These are phyloP conservation scores for Naganishia friedmannii DNA, from an alignment of 768 basidiomycete species.

Conservation along the genomic window DNA sequence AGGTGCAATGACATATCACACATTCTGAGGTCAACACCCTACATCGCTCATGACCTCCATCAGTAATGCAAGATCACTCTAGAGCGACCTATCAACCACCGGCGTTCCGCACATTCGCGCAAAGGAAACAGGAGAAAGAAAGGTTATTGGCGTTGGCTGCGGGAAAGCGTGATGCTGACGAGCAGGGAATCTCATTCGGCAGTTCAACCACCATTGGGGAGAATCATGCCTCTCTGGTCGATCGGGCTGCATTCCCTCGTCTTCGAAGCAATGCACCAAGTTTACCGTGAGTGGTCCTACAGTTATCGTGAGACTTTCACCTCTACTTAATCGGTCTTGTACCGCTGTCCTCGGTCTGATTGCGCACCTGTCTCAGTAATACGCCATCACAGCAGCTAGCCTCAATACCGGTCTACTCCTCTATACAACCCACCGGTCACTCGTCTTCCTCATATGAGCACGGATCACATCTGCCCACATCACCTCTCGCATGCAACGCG, in stretches of 20 bases:
- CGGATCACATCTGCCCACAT: neutral
- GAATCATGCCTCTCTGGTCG: neutral
- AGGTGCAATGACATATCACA: too few species aligned
- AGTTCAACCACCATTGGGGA: neutral
- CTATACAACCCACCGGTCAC: too few species aligned
- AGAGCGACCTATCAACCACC: neutral
- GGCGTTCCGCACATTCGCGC: neutral
- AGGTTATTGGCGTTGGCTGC: conserved; percentile 1
- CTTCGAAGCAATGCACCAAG: neutral
- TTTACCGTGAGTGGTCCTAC: neutral
- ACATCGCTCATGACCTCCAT: too few species aligned
- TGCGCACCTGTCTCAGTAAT: neutral
- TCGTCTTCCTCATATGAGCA: too few species aligned
- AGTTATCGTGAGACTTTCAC: too few species aligned
- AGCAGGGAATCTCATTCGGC: neutral
- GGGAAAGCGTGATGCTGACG: neutral
- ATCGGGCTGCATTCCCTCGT: neutral
- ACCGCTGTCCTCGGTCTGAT: too few species aligned
- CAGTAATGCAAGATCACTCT: too few species aligned
- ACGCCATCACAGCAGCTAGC: too few species aligned
- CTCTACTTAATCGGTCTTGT: too few species aligned
- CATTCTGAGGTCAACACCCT: too few species aligned
- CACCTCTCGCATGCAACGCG: neutral
- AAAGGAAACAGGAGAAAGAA: neutral
- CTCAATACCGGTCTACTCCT: neutral